A percentile compares a stretch with the other conserved stretches of the same genome.
These are phyloP conservation scores for Plasmodium coatneyi DNA, from an alignment of 169 alveolate species.

Conservation along the genomic window DNA sequence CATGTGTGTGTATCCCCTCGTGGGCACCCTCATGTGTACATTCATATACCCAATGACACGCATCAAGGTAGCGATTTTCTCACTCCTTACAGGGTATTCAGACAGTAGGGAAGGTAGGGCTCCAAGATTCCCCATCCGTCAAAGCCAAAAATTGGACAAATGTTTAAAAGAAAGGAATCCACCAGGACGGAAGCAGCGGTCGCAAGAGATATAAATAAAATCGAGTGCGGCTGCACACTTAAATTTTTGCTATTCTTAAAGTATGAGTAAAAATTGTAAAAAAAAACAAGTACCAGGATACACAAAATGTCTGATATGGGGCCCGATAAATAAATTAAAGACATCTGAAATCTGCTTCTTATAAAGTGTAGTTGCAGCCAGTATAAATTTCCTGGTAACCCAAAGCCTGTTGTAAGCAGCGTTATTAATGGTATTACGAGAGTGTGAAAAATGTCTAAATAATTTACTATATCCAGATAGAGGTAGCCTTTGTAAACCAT, in stretches of 20 bases:
- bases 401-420: conserved; percentile 61
- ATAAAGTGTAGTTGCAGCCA: conserved; percentile 70
- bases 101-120: conserved; percentile 68
- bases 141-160: conserved; percentile 65
- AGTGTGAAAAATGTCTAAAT: conserved; percentile 60
- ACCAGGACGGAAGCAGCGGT: conserved; percentile 64
- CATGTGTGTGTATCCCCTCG: neutral
- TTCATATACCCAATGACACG: neutral
- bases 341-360: conserved; percentile 67
- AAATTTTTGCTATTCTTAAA: conserved; percentile 46
- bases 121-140: conserved; percentile 73
- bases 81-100: conserved; percentile 35
- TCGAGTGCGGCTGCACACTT: conserved; percentile 33
- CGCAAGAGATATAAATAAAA: conserved; percentile 59
- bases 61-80: neutral
- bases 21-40: neutral
- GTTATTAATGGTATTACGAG: conserved; percentile 44
- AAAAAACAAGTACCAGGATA: conserved; percentile 38
- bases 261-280: conserved; percentile 47
- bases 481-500: conserved; percentile 72
- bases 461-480: conserved; percentile 59
- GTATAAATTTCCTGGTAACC: conserved; percentile 71
- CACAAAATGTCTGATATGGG: conserved; percentile 60
- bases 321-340: conserved; percentile 62
- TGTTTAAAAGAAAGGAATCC: conserved; percentile 62